Conservation (phyloP, 148 eudicot species). For the Pouteria glomerata region DNA sequence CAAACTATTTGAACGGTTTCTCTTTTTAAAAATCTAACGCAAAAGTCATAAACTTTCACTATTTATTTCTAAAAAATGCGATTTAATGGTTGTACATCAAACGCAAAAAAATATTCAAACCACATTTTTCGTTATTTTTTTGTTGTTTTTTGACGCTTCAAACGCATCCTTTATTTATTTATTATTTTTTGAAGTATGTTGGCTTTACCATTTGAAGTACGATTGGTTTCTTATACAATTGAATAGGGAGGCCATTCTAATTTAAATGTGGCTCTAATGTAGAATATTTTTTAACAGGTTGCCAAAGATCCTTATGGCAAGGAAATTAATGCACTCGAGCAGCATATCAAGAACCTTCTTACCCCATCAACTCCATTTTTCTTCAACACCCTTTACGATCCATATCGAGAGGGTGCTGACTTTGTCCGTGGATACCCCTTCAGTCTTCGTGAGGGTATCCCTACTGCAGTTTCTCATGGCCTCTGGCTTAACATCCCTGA, state of each 20-base stretch:
- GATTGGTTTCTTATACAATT: neutral
- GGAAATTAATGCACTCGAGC: conserved; percentile 7
- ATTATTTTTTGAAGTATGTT: neutral
- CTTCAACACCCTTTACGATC: conserved; percentile 15
- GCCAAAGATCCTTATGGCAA: conserved; percentile 10
- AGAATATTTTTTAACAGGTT: neutral
- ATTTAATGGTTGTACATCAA: too few relatives aligned
- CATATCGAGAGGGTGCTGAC: conserved; percentile 8
- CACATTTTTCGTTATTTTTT: too few relatives aligned
- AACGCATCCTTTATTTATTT: neutral
- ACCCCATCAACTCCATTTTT: conserved; percentile 14
- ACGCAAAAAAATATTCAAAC: too few relatives aligned
- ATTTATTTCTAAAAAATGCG: too few relatives aligned
- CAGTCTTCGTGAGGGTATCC: too few relatives aligned
- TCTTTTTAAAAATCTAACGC: too few relatives aligned
- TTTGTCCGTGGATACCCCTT: conserved; percentile 13
- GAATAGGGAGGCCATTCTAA: neutral
- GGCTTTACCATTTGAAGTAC: neutral
- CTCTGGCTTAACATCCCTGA: too few relatives aligned
- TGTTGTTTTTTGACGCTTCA: too few relatives aligned
- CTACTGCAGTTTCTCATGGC: too few relatives aligned
- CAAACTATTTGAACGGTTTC: too few relatives aligned
- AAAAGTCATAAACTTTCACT: too few relatives aligned
- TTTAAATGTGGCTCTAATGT: neutral
- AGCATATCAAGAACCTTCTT: conserved; percentile 14